These are phyloP conservation scores for Cryptococcus sp. DNA, from an alignment of 1,284 basidiomycete genomes.

Conservation along the genomic window DNA sequence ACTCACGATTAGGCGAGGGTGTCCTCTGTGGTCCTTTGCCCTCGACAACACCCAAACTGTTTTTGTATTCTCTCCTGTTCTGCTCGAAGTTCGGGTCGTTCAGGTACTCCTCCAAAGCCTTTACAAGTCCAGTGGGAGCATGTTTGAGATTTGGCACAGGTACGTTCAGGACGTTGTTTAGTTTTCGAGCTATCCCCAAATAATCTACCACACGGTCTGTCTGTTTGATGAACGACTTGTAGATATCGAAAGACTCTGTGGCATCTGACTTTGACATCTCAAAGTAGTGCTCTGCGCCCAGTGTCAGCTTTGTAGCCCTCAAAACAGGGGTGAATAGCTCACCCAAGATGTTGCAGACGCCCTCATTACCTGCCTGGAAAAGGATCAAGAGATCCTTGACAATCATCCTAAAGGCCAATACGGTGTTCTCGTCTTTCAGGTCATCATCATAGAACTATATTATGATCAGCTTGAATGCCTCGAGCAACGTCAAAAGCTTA, in stretches of 20 bases:
- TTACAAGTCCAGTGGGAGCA: constrained; percentile 88
- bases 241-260: constrained; percentile 75
- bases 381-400: constrained; percentile 94
- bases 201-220: constrained; percentile 93
- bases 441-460: constrained; percentile 87
- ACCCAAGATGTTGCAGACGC: constrained; percentile 94
- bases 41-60: constrained; percentile 73
- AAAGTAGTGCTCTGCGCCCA: constrained; percentile 81
- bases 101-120: constrained; percentile 90
- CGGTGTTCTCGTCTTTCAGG: constrained; percentile 83
- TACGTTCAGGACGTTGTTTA: constrained; percentile 87
- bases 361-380: constrained; percentile 96
- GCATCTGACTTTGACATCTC: constrained; percentile 97
- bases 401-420: constrained; percentile 86
- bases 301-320: too few relatives aligned
- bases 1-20: constrained; percentile 11
- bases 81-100: constrained; percentile 94
- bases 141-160: constrained; percentile 92
- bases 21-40: constrained; percentile 32
- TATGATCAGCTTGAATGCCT: background rate
- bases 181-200: constrained; percentile 83
- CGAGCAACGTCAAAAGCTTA: constrained; percentile 46
- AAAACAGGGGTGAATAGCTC: constrained; percentile 7
- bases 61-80: constrained; percentile 85
- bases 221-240: constrained; percentile 91